Evolutionary conservation across 2,329 filamentous ascomycete species (phyloP).

Genomic region (Pseudocercospora eumusae): DNA sequence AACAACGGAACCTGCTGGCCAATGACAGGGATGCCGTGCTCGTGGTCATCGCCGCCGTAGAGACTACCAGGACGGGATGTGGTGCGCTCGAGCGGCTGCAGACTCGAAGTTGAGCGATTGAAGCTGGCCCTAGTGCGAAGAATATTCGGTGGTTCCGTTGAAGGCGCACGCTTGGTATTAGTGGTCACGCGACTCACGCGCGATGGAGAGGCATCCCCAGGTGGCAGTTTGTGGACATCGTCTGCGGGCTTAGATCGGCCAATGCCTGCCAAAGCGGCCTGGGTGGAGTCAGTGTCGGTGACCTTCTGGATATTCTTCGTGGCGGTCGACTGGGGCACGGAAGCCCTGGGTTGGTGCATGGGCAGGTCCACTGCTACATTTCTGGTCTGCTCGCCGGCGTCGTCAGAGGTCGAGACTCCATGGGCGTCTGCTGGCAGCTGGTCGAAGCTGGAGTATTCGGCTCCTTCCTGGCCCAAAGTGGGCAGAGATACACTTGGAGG

Average conservation of each 20-base stretch:
- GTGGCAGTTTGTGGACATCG: conserved; percentile 45
- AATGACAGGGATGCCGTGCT: conserved; percentile 89
- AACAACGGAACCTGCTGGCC: conserved; percentile 93
- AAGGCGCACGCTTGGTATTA: conserved; percentile 33
- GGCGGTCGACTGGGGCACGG: conserved; percentile 75
- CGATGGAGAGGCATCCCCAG: conserved; percentile 26
- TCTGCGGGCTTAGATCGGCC: conserved; percentile 61
- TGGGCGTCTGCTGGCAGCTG: conserved; percentile 43
- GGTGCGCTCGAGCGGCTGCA: conserved; percentile 42
- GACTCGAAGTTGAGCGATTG: conserved; percentile 49
- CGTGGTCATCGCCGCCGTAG: conserved; percentile 62
- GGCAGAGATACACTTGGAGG: conserved; percentile 76
- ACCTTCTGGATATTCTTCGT: conserved; percentile 81
- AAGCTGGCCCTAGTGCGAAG: conserved; percentile 65
- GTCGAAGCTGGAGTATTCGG: conserved; percentile 72
- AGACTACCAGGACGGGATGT: conserved; percentile 58
- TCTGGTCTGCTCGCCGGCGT: conserved; percentile 51
- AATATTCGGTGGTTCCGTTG: conserved; percentile 50
- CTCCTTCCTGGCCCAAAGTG: conserved; percentile 78
- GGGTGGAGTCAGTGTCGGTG: conserved; percentile 87
- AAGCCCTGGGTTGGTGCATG: conserved; percentile 85
- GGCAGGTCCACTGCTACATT: conserved; percentile 79
- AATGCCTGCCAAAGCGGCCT: conserved; percentile 81
- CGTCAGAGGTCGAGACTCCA: conserved; percentile 33
- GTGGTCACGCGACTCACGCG: conserved; percentile 33